Evolutionary conservation across 2,329 filamentous ascomycete genomes (phyloP), one percentile per base, ranked within the genome.

Genomic region (Ophioceras dolichostomum): DNA sequence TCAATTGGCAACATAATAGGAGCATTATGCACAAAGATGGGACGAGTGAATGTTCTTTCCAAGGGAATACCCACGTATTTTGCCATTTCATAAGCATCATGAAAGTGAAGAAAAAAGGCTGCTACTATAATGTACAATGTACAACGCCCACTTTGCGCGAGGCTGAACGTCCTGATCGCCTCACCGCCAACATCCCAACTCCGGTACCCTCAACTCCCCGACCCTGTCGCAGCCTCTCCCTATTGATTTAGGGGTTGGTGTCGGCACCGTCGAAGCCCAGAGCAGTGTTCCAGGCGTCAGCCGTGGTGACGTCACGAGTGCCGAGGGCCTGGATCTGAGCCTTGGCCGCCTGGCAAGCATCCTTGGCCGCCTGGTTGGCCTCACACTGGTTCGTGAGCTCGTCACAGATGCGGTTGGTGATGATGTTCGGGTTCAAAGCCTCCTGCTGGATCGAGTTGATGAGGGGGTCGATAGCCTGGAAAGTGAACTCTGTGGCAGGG

Each of bases 401-500:
- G 56, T 77, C 68, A 57, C 70, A 74, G 46, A 77, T 67, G 14
- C 69, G 63, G 57, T 73, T 76, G 49, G 69, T 76, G 60, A 77
- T 77, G 59, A 77, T 77, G 57, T 70, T 72, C 27, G 72, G 73
- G 64, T 76, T 76, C 10, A 76, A 56, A 26, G 72, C 70, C 42
- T 76, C 71, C 42, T 46, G 37, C 32, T 46, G 71, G 32, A 70
- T 71, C 49, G 70, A 53, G 45, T 66, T 66, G 26, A 75, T 65
- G 7, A 69, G 48, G 6, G 66, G 53, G 49, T 78, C 73, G 14
- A 32, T 63, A 31, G 74, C 68, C 45, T 73, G 62, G 64, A 78
- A 79, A 32, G 72, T 75, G 47, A 65, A 69, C 51, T 75, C 72
- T 35, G 56, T 56, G 20, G 61, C 56, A 19, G 22, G 22, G 22